Base-by-base conservation (phyloP, 192 early-diverging fungal species). In the Haplosporangium gracile region DNA sequence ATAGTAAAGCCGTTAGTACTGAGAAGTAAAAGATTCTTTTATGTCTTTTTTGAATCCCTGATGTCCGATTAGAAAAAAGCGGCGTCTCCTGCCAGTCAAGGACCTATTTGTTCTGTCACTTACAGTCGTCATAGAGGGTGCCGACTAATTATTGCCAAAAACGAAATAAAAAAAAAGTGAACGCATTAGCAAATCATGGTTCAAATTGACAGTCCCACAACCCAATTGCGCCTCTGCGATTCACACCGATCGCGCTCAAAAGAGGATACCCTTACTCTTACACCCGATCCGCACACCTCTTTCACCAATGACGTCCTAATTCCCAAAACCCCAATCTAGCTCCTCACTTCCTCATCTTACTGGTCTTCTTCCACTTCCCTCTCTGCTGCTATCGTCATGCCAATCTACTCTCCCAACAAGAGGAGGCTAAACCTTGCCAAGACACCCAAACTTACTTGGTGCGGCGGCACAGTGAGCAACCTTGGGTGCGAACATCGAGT, bases 381-480 rank as follows among this genome's bases (percentile, higher is more conserved):
- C 7, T 65, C 29, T 11, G 26, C 60, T 32, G 4, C 29, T 29
- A 15, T 13, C 29, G 29, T 16, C 29, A 65, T 65, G 15, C 29
- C 2, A 0, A 65, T 13, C 29, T 1, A 65, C 43, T 2, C 8
- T 11, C 42, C 11, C 42, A 43, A 43, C 42, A 43, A 43, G 11
- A 8, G 11, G 42, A 11, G 42, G 11, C 11, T 43, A 45, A 45
- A 45, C n/a, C 22, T n/a, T 65, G 26, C 60, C 26, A 65, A 65
- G 60, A 29, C n/a, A n/a, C 60, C n/a, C 26, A 65, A 29, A 65
- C 60, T 15, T 65, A 65, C 60, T 9, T 29, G 26, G 60, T 29
- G 60, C n/a, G 45, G 74, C 24, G 9, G 81, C 74, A 53, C 74
- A 76, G 51, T 75, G 51, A 1, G 69, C 80, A 32, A 76, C 32